Evolutionary conservation across 108 stramenopile genomes (phyloP).

Genomic region (Pseudonitzschia delicatissima): DNA sequence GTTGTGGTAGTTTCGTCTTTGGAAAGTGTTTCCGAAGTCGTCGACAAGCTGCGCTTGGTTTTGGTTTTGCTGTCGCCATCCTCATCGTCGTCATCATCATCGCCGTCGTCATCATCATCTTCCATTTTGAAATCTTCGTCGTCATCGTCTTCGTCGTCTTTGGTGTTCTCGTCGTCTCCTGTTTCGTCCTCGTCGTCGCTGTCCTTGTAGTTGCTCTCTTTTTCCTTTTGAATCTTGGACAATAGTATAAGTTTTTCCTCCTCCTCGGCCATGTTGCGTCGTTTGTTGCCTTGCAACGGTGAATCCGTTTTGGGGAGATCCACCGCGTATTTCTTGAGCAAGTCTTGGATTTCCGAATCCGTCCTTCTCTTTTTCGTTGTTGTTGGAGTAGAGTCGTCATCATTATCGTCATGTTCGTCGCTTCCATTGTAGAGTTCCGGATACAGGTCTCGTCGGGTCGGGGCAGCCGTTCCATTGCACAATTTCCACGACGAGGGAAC

Average conservation of each 20-base stretch:
- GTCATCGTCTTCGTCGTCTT: slow-evolving; percentile 21
- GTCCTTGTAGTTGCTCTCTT: slow-evolving; percentile 4
- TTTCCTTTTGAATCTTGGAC: slow-evolving; percentile 3
- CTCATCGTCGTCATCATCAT: slow-evolving; percentile 15
- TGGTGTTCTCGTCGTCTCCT: not conserved
- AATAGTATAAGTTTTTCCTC: not conserved
- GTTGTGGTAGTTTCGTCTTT: not conserved
- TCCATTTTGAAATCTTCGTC: slow-evolving; percentile 21
- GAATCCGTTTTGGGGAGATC: slow-evolving; percentile 19
- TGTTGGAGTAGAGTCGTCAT: not conserved
- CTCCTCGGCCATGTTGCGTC: not conserved
- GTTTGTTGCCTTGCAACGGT: not conserved
- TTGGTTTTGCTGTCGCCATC: slow-evolving; percentile 7
- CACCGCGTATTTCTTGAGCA: slow-evolving; percentile 26
- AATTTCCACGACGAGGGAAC: slow-evolving; percentile 19
- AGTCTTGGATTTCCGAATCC: slow-evolving; percentile 20
- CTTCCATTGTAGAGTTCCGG: slow-evolving; percentile 10
- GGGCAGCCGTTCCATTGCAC: not conserved
- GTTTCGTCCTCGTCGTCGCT: slow-evolving; percentile 5
- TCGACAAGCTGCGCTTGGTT: not conserved
- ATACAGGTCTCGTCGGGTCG: slow-evolving; percentile 3
- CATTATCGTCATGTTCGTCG: not conserved
- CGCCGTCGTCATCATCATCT: slow-evolving; percentile 19
- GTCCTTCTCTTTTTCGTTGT: not conserved
- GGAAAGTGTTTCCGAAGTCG: not conserved